Evolutionary conservation across 1,284 basidiomycete genomes (phyloP).

Genomic region (Coniferiporia weirii): DNA sequence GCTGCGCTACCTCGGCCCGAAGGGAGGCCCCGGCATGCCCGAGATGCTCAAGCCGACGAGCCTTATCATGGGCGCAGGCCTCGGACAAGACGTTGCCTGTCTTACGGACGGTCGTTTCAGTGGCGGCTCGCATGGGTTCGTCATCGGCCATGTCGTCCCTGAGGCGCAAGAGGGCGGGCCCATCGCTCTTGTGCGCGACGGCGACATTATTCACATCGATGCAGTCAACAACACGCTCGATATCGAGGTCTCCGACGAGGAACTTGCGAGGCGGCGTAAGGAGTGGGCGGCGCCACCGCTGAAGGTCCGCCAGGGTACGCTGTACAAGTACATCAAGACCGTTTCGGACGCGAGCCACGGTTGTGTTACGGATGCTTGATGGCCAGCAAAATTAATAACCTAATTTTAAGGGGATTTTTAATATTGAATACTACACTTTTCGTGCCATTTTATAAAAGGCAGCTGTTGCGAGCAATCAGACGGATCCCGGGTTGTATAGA

Average conservation of each 20-base stretch:
- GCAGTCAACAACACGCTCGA: slow-evolving; percentile 82
- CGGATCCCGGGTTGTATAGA: too few relatives aligned
- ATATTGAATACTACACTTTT: too few relatives aligned
- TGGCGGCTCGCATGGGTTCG: slow-evolving; percentile 91
- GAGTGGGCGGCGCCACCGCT: slow-evolving; percentile 80
- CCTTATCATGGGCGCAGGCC: slow-evolving; percentile 90
- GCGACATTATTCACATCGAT: slow-evolving; percentile 82
- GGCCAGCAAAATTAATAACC: background rate
- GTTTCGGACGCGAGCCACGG: slow-evolving; percentile 86
- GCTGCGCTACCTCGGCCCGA: slow-evolving; percentile 83
- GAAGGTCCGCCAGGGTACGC: slow-evolving; percentile 78
- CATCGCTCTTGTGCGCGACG: slow-evolving; percentile 85
- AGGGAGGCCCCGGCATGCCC: slow-evolving; percentile 91
- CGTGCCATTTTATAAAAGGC: too few relatives aligned
- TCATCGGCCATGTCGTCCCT: slow-evolving; percentile 87
- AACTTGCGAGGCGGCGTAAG: slow-evolving; percentile 61
- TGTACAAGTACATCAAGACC: slow-evolving; percentile 83
- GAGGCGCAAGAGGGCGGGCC: slow-evolving; percentile 89
- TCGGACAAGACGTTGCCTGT: slow-evolving; percentile 85
- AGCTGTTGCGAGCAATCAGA: too few relatives aligned
- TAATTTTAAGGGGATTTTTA: too few relatives aligned
- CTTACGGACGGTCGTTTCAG: slow-evolving; percentile 93
- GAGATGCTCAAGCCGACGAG: slow-evolving; percentile 93
- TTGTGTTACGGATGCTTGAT: slow-evolving; percentile 74
- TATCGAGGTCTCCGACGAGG: slow-evolving; percentile 63